A percentile compares a stretch with the other conserved stretches of the same genome.
phyloP scores from a whole-genome alignment of 345 rosid genomes.

The Lumnitzera racemosa region DNA sequence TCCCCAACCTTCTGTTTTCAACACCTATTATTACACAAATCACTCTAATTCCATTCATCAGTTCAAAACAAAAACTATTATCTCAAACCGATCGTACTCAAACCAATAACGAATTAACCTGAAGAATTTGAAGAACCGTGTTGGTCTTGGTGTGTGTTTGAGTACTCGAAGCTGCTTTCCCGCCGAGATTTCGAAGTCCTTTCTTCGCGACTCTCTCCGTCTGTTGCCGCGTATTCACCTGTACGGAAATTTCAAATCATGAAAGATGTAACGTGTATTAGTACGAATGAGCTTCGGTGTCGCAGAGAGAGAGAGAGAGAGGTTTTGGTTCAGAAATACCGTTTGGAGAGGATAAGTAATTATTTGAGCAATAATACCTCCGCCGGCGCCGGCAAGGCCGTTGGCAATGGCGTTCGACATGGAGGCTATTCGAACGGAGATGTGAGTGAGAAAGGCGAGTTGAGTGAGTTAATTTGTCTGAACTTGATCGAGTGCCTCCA shows the following conservation, averaged over 20 bases:
- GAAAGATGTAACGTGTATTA: neutral
- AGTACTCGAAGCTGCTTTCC: conserved; percentile 3
- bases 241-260: neutral
- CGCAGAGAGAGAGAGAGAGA: neutral
- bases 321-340: conserved; percentile 14
- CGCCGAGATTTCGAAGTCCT: conserved; percentile 9
- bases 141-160: conserved; percentile 8
- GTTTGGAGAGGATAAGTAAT: conserved; percentile 71
- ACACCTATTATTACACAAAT: conserved; percentile 21
- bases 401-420: conserved; percentile 65
- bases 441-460: too few relatives aligned
- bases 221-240: conserved; percentile 75
- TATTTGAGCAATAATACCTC: conserved; percentile 63
- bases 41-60: neutral
- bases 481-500: too few relatives aligned
- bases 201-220: conserved; percentile 52
- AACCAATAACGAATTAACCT: conserved; percentile 13
- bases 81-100: neutral
- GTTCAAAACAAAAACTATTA: neutral
- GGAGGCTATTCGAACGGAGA: neutral
- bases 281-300: neutral
- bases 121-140: conserved; percentile 43
- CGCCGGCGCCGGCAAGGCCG: conserved; percentile 71
- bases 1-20: conserved; percentile 51
- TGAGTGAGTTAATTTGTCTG: too few relatives aligned